Conservation (phyloP, 331 rosid species). For the Telfairia occidentalis region DNA sequence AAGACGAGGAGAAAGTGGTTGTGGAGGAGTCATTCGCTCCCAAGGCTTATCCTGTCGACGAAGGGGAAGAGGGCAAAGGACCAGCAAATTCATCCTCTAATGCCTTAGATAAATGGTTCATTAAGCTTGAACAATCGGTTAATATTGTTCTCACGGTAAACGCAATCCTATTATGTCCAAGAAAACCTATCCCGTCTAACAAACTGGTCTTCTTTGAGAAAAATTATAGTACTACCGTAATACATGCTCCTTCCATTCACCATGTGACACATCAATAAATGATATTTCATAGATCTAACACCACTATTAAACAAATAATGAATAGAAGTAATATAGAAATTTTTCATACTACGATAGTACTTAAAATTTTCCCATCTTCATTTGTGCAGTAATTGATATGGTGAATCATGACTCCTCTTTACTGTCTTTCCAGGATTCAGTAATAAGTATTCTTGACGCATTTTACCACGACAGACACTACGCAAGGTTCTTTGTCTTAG, state of each 20-base stretch:
- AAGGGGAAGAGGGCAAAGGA: constrained; percentile 12
- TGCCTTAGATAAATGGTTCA: constrained; percentile 38
- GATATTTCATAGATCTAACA: too few species aligned
- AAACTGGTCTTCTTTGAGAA: neutral
- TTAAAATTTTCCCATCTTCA: neutral
- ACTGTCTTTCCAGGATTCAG: constrained; percentile 65
- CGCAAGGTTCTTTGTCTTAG: constrained; percentile 89
- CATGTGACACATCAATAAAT: too few species aligned
- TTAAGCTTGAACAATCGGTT: constrained; percentile 62
- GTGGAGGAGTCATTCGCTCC: constrained; percentile 45
- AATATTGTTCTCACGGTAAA: constrained; percentile 78
- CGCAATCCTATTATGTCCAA: neutral
- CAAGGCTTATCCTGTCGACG: constrained; percentile 31
- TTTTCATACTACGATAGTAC: too few species aligned
- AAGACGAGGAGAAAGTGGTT: constrained; percentile 50
- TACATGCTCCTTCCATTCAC: too few species aligned
- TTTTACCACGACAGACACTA: constrained; percentile 66
- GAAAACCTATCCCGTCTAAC: neutral
- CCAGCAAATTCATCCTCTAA: constrained; percentile 25
- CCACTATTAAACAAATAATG: too few species aligned
- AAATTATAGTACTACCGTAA: too few species aligned
- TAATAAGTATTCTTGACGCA: constrained; percentile 67
- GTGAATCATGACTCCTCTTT: constrained; percentile 1
- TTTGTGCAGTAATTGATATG: neutral
- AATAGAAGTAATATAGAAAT: too few species aligned